phyloP scores from a whole-genome alignment of 1,284 basidiomycete genomes.

The Schizophyllum amplum region DNA sequence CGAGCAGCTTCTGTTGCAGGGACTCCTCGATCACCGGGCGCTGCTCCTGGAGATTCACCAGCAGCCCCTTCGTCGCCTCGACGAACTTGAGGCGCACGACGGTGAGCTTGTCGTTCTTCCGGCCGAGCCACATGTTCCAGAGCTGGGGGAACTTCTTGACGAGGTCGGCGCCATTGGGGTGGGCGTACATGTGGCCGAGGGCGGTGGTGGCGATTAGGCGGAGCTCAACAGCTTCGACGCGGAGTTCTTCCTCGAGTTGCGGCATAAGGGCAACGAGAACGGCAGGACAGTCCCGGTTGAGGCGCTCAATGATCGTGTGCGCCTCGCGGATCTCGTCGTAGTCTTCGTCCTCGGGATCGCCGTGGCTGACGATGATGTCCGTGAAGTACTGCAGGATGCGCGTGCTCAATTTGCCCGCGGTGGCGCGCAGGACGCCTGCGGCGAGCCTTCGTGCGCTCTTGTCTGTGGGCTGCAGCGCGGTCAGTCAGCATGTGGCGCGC shows the following conservation, averaged over 20 bases:
- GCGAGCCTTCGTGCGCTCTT: slow-evolving; percentile 82
- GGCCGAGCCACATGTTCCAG: slow-evolving; percentile 81
- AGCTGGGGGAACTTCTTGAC: slow-evolving; percentile 75
- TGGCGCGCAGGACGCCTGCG: slow-evolving; percentile 78
- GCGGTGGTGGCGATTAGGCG: slow-evolving; percentile 77
- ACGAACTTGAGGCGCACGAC: slow-evolving; percentile 76
- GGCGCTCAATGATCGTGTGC: slow-evolving; percentile 80
- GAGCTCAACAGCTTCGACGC: slow-evolving; percentile 66
- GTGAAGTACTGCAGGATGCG: slow-evolving; percentile 89
- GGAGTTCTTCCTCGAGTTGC: slow-evolving; percentile 86
- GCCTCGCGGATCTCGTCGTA: slow-evolving; percentile 63
- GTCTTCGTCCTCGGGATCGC: slow-evolving; percentile 44
- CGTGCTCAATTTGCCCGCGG: slow-evolving; percentile 82
- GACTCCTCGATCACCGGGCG: slow-evolving; percentile 67
- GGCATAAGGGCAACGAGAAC: slow-evolving; percentile 89
- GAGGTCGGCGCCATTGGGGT: slow-evolving; percentile 66
- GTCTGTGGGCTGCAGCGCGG: slow-evolving; percentile 47
- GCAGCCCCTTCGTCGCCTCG: slow-evolving; percentile 57
- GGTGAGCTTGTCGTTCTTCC: slow-evolving; percentile 72
- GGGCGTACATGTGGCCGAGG: slow-evolving; percentile 86
- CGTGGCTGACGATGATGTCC: slow-evolving; percentile 69
- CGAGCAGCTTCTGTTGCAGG: slow-evolving; percentile 62
- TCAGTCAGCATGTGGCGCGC: neutral
- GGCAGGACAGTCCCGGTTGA: slow-evolving; percentile 71
- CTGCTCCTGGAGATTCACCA: slow-evolving; percentile 63